Conservation (phyloP, 2,329 filamentous ascomycete species). For the Verticillium klebahnii region DNA sequence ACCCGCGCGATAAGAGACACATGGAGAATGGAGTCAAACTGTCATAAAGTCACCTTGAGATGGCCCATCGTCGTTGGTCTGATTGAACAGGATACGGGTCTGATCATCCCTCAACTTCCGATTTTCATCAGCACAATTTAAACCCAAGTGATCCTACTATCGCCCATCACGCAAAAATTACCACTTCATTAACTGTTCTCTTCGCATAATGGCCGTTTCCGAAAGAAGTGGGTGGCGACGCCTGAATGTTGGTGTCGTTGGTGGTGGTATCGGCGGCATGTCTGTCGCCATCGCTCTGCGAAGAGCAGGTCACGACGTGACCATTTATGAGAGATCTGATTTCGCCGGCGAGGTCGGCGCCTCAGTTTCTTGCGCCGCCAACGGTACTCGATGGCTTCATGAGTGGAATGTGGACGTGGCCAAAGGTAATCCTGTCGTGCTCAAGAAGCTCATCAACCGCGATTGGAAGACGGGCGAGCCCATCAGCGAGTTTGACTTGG, state of each 20-base stretch:
- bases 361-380: slow-evolving; percentile 64
- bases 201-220: slow-evolving; percentile 15
- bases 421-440: slow-evolving; percentile 60
- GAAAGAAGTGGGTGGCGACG: slow-evolving; percentile 33
- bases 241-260: slow-evolving; percentile 39
- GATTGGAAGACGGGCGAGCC: slow-evolving; percentile 68
- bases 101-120: no score
- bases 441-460: slow-evolving; percentile 62
- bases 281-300: slow-evolving; percentile 41
- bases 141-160: no score
- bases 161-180: no score
- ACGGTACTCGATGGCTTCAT: slow-evolving; percentile 65
- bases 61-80: no score
- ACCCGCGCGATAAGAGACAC: no score
- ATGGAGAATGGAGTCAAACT: no score
- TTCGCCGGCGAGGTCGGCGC: slow-evolving; percentile 65
- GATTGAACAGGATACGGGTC: no score
- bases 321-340: slow-evolving; percentile 62
- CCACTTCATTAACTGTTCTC: no score
- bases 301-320: slow-evolving; percentile 42
- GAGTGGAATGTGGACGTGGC: slow-evolving; percentile 63
- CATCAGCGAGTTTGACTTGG: slow-evolving; percentile 58
- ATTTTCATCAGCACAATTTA: no score
- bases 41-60: no score
- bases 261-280: slow-evolving; percentile 45